Base-by-base conservation (phyloP, 1,139 yeast species). In the Suhomyces atakaporum region DNA sequence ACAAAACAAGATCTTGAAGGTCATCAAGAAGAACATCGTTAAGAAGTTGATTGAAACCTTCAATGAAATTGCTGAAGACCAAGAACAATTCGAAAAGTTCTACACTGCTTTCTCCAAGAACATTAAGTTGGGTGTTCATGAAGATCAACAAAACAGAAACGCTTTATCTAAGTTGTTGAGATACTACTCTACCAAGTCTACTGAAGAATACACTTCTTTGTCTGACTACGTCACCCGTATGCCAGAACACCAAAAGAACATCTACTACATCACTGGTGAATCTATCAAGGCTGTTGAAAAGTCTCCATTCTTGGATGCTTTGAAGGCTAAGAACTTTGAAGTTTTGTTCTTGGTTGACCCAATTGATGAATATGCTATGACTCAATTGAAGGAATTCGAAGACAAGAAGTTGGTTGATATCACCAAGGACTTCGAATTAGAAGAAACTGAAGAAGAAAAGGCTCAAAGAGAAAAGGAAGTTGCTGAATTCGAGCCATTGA, bases 201-300 rank as follows among this genome's bases (percentile, higher is more conserved):
- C 79, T 54, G 98, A 90, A 63, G 98, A 92, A 77, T 69, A 77
- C 69, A 92, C 97, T 55, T 90, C 98, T 33, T 80, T 92, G 63
- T 73, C 94, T 57, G 99, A 92, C 75, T 92, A 92, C 75, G 95
- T 94, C 51, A 92, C 97, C 55, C 88, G 98, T 77, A 92, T 92
- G 99, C 96, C 94, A 69, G 97, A 88, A 75, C 97, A 88, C 79
- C 99, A 92, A 79, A 90, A 94, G 94, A 92, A 94, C 80, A 88
- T 92, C 62, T 92, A 92, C 83, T 92, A 80, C 83, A 92, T 92
- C 69, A 92, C 98, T 66, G 99, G 98, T 83, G 98, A 94, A 78
- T 82, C 96, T 43, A 71, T 88, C 66, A 90, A 92, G 83, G 90
- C 96, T 56, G 96, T 94, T 62, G 97, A 92, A 77, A 87, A 89